A percentile compares a stretch with the other conserved stretches of the same genome.
Evolutionary conservation across 2,329 filamentous ascomycete species (phyloP).

Genomic region (Canariomyces notabilis): DNA sequence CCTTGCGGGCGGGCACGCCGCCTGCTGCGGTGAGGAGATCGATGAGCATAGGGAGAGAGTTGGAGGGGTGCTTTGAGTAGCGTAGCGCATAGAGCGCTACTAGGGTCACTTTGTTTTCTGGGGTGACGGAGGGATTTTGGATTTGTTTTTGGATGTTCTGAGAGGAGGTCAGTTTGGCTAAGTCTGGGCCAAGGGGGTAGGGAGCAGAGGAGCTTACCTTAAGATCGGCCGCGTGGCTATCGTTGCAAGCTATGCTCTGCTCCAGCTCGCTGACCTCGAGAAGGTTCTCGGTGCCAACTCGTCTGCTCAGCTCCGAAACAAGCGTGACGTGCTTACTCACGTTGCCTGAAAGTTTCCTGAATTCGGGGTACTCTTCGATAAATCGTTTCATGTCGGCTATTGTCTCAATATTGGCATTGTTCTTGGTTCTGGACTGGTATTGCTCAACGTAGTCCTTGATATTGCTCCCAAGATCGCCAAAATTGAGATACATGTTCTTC

Average conservation of each 20-base stretch:
- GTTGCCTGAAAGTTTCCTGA: slow-evolving; percentile 92
- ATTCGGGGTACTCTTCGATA: slow-evolving; percentile 97
- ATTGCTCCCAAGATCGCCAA: slow-evolving; percentile 89
- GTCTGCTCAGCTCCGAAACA: slow-evolving; percentile 85
- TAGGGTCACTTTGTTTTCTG: slow-evolving; percentile 80
- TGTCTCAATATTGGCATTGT: slow-evolving; percentile 90
- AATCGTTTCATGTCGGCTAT: slow-evolving; percentile 99
- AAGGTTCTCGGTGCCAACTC: slow-evolving; percentile 78
- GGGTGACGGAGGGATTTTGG: slow-evolving; percentile 68
- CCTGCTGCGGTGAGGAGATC: slow-evolving; percentile 82
- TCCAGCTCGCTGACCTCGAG: slow-evolving; percentile 97
- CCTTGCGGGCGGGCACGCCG: slow-evolving; percentile 68
- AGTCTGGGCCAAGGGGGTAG: background rate
- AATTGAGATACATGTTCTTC: slow-evolving; percentile 99
- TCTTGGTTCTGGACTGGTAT: slow-evolving; percentile 97
- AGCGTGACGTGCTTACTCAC: slow-evolving; percentile 98
- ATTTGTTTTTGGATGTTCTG: slow-evolving; percentile 83
- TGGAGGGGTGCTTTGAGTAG: slow-evolving; percentile 82
- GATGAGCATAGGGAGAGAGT: slow-evolving; percentile 75
- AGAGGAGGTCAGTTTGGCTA: background rate
- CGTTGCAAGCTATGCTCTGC: slow-evolving; percentile 93
- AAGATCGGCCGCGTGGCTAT: slow-evolving; percentile 87
- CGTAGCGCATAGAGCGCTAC: slow-evolving; percentile 93
- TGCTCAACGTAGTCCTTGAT: slow-evolving; percentile 99
- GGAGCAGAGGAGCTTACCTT: slow-evolving; percentile 53